Evolutionary conservation across 805 yeast genomes (phyloP), one percentile per base, ranked within the genome.

Genomic region (Spathaspora hagerdaliae): DNA sequence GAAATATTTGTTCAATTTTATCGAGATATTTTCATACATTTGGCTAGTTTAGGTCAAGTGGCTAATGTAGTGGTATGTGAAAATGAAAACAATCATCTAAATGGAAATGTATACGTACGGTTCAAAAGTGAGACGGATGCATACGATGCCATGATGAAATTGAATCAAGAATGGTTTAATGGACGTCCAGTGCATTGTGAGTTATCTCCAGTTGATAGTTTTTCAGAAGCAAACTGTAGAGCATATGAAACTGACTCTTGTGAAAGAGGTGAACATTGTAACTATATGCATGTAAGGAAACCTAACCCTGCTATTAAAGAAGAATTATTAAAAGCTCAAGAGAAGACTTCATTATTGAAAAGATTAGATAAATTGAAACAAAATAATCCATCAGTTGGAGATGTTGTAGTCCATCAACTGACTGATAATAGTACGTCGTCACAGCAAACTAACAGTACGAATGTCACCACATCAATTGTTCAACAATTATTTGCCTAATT

Each of bases 151-250:
- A 73, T 78, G 32, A 74, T 77, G 39, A 70, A 67, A 44, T 78
- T 90, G 56, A 88, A 87, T 58, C 75, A 81, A 31, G 76, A 94
- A 46, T 91, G 97, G 97, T 91, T 80, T 59, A 79, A 81, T 45
- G 81, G 79, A 7, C 66, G 82, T 45, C 98, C 97, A 0, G 80
- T 91, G 0, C 85, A 81, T 60, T 81, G 88, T 57, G 94, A 87
- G 55, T 69, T 87, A 27, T 78, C 88, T 24, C 94, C 96, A 11
- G 91, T 87, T 14, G 64, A 75, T 3, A 81, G 77, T 56, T 79
- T 87, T 53, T 69, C 74, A 38, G 94, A 84, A 45, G 85, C 95
- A 10, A 74, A 79, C 44, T 91, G 98, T 59, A 72, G 87, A 36
- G 85, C 85, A 37, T 83, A 84, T 57, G 87, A 83, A 34, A 64